These are phyloP conservation scores for Vanrija humicola DNA, from an alignment of 1,284 basidiomycete species.

Conservation along the genomic window DNA sequence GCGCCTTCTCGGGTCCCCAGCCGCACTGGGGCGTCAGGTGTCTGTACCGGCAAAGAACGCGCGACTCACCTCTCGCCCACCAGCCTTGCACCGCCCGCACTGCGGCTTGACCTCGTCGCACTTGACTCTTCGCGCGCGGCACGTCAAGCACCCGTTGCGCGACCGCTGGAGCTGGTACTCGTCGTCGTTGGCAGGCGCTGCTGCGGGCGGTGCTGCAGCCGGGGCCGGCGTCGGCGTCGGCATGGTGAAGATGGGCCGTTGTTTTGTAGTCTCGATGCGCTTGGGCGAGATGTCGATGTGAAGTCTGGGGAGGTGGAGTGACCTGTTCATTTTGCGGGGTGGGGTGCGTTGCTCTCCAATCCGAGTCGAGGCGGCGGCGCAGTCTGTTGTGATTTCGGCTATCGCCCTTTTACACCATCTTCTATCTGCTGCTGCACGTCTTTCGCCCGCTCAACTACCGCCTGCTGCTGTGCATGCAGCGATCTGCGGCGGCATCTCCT, in stretches of 20 bases:
- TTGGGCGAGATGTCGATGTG: neutral
- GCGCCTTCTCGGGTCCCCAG: constrained; percentile 16
- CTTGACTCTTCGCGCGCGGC: constrained; percentile 39
- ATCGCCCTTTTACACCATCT: too few species aligned
- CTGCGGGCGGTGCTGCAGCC: too few species aligned
- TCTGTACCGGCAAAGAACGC: neutral
- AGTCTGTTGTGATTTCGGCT: too few species aligned
- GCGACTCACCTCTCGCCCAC: constrained; percentile 26
- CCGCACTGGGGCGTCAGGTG: constrained; percentile 8
- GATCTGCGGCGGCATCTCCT: too few species aligned
- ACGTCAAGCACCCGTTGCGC: constrained; percentile 37
- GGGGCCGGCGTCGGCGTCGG: neutral
- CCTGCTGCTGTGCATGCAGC: too few species aligned
- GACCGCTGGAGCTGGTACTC: constrained; percentile 17
- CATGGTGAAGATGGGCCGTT: neutral
- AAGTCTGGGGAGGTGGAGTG: neutral
- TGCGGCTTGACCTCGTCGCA: constrained; percentile 36
- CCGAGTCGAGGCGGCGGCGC: too few species aligned
- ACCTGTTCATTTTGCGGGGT: too few species aligned
- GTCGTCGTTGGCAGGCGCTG: neutral
- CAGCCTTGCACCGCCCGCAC: constrained; percentile 24
- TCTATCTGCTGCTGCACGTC: too few species aligned
- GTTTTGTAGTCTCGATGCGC: neutral
- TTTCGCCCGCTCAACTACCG: too few species aligned
- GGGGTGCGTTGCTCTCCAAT: too few species aligned